A percentile compares a stretch with the other conserved stretches of the same genome.
These are phyloP conservation scores for Begonia loranthoides DNA, from an alignment of 306 rosid species.

Conservation along the genomic window DNA sequence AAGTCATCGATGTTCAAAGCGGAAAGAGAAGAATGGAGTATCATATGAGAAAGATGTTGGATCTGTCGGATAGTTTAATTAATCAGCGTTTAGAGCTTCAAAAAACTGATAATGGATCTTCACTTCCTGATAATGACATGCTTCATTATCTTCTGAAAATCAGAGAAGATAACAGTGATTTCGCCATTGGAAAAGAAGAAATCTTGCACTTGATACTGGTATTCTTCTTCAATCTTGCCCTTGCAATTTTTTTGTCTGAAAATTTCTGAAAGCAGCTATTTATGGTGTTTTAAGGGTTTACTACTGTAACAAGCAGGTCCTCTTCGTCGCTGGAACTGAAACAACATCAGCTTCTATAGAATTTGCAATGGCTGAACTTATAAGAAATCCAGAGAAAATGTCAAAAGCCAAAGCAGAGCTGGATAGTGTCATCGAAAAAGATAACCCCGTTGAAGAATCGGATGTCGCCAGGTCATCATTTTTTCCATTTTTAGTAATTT, in stretches of 20 bases:
- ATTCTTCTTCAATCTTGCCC: not conserved
- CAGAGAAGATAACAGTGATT: too few relatives aligned
- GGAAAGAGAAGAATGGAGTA: too few relatives aligned
- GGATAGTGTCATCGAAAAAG: conserved; percentile 28
- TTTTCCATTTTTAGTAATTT: too few relatives aligned
- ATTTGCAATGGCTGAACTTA: conserved; percentile 48
- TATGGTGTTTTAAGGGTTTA: not conserved
- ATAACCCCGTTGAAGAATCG: conserved; percentile 33
- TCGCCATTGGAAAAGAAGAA: not conserved
- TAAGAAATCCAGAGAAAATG: conserved; percentile 27
- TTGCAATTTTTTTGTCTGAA: not conserved
- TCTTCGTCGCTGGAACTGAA: conserved; percentile 45
- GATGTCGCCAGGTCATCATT: conserved; percentile 28
- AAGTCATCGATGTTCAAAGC: too few relatives aligned
- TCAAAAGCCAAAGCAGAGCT: conserved; percentile 29
- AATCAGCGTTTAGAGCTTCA: too few relatives aligned
- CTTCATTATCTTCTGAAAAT: too few relatives aligned
- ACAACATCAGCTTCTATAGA: conserved; percentile 28
- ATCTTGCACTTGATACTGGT: not conserved
- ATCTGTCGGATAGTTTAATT: too few relatives aligned
- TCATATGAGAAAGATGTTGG: too few relatives aligned
- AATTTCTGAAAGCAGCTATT: not conserved
- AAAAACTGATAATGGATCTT: too few relatives aligned
- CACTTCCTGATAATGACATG: not conserved
- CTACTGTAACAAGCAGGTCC: conserved; percentile 14